phyloP scores from a whole-genome alignment of 768 basidiomycete species.

The Tulasnella sp. region DNA sequence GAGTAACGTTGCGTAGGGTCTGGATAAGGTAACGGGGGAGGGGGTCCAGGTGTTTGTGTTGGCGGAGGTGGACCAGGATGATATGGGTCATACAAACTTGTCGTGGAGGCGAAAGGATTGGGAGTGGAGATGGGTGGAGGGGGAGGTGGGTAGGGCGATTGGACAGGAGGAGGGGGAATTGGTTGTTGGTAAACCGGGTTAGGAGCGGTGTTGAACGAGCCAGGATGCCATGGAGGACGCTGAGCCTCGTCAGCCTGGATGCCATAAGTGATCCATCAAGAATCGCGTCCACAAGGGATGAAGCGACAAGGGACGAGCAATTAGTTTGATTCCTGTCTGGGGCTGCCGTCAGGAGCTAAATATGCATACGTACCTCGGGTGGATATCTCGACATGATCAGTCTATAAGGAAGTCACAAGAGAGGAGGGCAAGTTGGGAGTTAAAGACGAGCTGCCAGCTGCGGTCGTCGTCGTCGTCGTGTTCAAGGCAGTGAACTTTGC shows the following conservation, averaged over 20 bases:
- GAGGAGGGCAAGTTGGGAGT: not conserved
- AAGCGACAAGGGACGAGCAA: not conserved
- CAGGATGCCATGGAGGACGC: not conserved
- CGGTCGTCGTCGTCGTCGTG: not conserved
- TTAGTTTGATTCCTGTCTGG: not conserved
- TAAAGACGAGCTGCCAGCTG: not conserved
- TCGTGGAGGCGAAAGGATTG: constrained; percentile 2
- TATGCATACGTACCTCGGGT: not conserved
- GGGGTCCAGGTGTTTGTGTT: not conserved
- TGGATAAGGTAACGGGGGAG: constrained; percentile 3
- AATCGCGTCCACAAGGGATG: not conserved
- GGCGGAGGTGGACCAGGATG: not conserved
- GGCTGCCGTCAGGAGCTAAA: not conserved
- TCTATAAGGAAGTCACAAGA: not conserved
- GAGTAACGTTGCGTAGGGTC: not conserved
- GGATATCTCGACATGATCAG: constrained; percentile 3
- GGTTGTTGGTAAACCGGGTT: constrained; percentile 4
- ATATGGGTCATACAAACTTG: not conserved
- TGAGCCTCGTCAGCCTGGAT: constrained; percentile 13
- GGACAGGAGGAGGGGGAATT: too few relatives aligned
- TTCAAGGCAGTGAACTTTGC: not conserved
- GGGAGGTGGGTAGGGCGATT: constrained; percentile 5
- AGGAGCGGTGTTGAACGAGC: constrained; percentile 1
- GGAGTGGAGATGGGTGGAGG: constrained; percentile 4
- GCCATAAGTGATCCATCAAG: not conserved